Evolutionary conservation across 1,284 basidiomycete genomes (phyloP).

Genomic region (Cutaneotrichosporon cavernicola): DNA sequence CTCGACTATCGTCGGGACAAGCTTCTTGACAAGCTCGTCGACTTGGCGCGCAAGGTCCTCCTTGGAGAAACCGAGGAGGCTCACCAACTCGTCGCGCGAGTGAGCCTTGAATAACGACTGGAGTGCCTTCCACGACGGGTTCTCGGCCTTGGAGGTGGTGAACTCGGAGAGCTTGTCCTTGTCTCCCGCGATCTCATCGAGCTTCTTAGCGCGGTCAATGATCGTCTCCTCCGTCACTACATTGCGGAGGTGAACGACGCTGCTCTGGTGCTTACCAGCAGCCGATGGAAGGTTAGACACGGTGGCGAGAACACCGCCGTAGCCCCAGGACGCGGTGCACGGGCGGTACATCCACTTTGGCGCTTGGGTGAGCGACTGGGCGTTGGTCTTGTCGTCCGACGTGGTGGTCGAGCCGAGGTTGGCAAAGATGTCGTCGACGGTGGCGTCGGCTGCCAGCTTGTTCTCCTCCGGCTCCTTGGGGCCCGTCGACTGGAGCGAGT

Average conservation of each 20-base stretch:
- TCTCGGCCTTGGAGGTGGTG: conserved; percentile 59
- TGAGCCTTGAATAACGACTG: conserved; percentile 84
- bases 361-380: conserved; percentile 79
- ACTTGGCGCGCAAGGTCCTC: conserved; percentile 77
- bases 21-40: conserved; percentile 72
- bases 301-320: conserved; percentile 81
- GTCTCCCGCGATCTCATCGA: conserved; percentile 64
- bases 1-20: conserved; percentile 55
- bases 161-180: conserved; percentile 67
- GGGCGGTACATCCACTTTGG: conserved; percentile 95
- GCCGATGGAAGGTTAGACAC: conserved; percentile 71
- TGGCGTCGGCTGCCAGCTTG: conserved; percentile 32
- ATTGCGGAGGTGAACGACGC: conserved; percentile 71
- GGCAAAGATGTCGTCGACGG: conserved; percentile 58
- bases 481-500: conserved; percentile 91
- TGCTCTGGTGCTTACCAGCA: conserved; percentile 73
- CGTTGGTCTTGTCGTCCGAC: conserved; percentile 53
- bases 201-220: conserved; percentile 70
- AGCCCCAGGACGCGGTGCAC: conserved; percentile 80
- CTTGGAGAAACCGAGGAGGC: conserved; percentile 89
- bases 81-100: conserved; percentile 85
- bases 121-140: conserved; percentile 83
- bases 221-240: conserved; percentile 76
- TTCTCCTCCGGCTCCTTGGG: conserved; percentile 50
- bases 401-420: conserved; percentile 71